phyloP scores from a whole-genome alignment of 163 green algal genomes.

The Chloromonas sp. region DNA sequence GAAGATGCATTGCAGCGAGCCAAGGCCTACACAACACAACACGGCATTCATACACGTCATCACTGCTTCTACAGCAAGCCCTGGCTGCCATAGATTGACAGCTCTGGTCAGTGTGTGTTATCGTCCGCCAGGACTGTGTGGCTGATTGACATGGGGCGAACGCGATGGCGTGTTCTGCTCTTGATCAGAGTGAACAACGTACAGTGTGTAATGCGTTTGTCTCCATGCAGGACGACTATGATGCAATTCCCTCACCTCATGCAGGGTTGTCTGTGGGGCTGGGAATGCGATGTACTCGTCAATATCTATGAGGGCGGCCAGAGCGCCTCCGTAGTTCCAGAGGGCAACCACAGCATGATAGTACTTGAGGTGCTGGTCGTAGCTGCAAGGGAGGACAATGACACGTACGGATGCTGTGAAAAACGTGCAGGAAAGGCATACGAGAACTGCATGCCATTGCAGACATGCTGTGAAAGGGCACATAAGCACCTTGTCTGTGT shows the following conservation, averaged over 20 bases:
- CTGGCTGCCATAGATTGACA: too few relatives aligned
- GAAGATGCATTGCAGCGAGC: neutral
- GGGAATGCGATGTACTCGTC: neutral
- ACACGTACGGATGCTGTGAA: neutral
- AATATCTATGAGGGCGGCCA: neutral
- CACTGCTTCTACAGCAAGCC: too few relatives aligned
- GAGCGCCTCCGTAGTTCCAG: neutral
- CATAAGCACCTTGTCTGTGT: neutral
- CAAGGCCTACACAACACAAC: too few relatives aligned
- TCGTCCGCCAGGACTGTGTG: too few relatives aligned
- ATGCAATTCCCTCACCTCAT: neutral
- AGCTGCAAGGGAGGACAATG: neutral
- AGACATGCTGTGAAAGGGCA: neutral
- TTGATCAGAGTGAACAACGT: too few relatives aligned
- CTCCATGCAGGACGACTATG: neutral
- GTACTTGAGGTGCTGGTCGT: neutral
- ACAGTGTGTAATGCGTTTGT: neutral
- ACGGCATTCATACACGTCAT: too few relatives aligned
- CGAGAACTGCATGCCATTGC: neutral
- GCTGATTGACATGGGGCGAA: too few relatives aligned
- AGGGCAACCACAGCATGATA: neutral
- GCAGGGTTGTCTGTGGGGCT: neutral
- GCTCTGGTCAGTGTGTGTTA: too few relatives aligned
- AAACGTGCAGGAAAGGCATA: neutral
- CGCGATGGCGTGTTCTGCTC: too few relatives aligned